Base-by-base conservation (phyloP, 257 asterid genomes). In the Nicotiana attenuata region DNA sequence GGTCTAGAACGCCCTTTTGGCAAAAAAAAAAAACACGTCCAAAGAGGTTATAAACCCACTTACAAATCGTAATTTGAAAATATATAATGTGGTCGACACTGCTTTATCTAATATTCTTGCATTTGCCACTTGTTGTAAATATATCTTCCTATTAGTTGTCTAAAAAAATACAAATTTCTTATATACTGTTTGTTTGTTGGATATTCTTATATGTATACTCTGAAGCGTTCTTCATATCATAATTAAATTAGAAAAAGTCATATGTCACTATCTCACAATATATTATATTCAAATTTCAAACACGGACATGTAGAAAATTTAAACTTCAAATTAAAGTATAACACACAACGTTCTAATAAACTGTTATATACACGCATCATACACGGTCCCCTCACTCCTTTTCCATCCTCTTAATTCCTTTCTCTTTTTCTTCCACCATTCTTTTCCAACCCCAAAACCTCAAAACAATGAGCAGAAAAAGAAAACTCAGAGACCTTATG, bases 401-500 rank as follows among this genome's bases (percentile, higher is more conserved):
- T 73, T 15, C 41, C 38, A 24, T 75, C 63, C 33, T 75, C 63
- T 75, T 50, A 47, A 13, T 78, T 19, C 38, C 4, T 20, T 31
- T 14, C 59, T 38, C 75, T 45, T 35, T 78, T 26, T 22, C 33
- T 71, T 71, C 60, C 35, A 13, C 59, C 52, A 20, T 1, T 13
- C 57, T 20, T 3, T 22, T 0, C 22, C 78, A 28, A 53, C 5
- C 20, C 2, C 1, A 57, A 55, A 59, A 59, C 35, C 20, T 33
- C 33, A 2, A 38, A 33, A 14, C 38, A n/a, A 78, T 64, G 82
- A 78, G 59, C 67, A 60, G 33, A 33, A 75, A 75, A 83, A 68
- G 76, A 64, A 71, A 55, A 24, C 80, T 84, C 71, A 73, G 83
- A 78, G 86, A 81, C 66, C 24, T 88, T 76, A n/a, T 82, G 3